A percentile compares a stretch with the other conserved stretches of the same genome.
These are phyloP conservation scores for Moesziomyces antarcticus DNA, from an alignment of 1,284 basidiomycete genomes.

Conservation along the genomic window DNA sequence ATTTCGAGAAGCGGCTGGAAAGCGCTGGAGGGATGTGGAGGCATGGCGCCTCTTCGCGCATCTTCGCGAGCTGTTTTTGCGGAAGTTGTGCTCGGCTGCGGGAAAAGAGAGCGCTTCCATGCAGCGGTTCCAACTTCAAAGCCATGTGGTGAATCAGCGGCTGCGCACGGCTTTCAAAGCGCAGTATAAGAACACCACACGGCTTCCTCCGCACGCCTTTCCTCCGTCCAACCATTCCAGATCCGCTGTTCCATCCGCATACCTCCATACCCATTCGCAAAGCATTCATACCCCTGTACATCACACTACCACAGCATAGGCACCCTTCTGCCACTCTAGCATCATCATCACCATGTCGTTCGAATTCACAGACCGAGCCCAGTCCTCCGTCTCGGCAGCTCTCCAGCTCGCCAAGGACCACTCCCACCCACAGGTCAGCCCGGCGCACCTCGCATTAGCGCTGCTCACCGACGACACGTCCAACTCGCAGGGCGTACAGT, in stretches of 20 bases:
- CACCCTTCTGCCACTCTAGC: constrained; percentile 1
- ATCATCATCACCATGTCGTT: constrained; percentile 45
- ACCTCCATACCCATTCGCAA: background rate
- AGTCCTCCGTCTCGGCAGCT: constrained; percentile 75
- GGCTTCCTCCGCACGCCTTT: no score
- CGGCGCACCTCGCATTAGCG: constrained; percentile 80
- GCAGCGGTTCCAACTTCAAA: background rate
- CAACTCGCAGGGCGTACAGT: constrained; percentile 56
- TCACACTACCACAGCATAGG: background rate
- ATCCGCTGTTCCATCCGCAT: background rate
- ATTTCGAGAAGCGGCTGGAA: constrained; percentile 42
- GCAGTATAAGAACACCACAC: no score
- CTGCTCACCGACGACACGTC: constrained; percentile 73
- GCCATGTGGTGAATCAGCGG: background rate
- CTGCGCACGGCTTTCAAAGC: no score
- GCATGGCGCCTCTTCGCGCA: constrained; percentile 4
- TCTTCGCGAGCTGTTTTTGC: constrained; percentile 3
- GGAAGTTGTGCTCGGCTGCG: background rate
- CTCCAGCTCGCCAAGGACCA: constrained; percentile 85
- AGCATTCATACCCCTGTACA: background rate
- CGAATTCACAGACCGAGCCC: constrained; percentile 82
- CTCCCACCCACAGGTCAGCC: constrained; percentile 77
- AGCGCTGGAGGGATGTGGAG: constrained; percentile 33
- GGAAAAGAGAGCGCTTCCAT: no score
- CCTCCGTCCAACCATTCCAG: background rate